Base-by-base conservation (phyloP, 345 rosid genomes). In the Salix exigua region DNA sequence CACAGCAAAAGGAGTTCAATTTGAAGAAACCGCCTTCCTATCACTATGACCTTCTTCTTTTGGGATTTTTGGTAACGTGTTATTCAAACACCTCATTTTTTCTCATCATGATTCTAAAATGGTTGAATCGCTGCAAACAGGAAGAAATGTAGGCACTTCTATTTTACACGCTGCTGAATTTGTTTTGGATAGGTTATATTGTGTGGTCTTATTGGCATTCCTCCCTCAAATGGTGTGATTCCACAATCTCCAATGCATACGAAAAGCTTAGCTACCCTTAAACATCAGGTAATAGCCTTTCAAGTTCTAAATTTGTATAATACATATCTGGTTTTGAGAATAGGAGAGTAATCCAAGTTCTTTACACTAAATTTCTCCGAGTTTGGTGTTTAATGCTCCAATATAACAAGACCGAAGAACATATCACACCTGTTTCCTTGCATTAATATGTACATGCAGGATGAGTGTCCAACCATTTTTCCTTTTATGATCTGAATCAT, bases 181-280 rank as follows among this genome's bases (percentile, higher is more conserved):
- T 75, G 60, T 28, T 40, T 58, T 79, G 53, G 53, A 12, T 84
- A 95, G 99, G 91, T 90, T 62, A 86, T 95, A 64, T 60, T 95
- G 69, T 93, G 99, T 38, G 99, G 99, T 72, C 93, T 95, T 63
- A 84, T 95, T 74, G 99, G 98, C 80, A 90, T 95, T 71, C 99
- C 99, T 35, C 98, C 99, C 66, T 88, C 99, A 61, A 95, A 95
- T 79, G 99, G 99, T 72, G 99, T 95, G 71, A 93, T 95, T 73
- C 99, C 99, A 13, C 98, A 95, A 75, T 95, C 99, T 62, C 99
- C 99, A 50, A 95, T 95, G 99, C 99, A 95, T 77, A 95, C 99
- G 11, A 95, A 95, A 74, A 89, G 96, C 89, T 86, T 95, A 82
- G 96, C 99, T 71, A 91, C 98, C 70, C 84, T 93, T 73, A 95